These are phyloP conservation scores for Annona squamosa DNA, from an alignment of 164 flowering plant species.

Conservation along the genomic window DNA sequence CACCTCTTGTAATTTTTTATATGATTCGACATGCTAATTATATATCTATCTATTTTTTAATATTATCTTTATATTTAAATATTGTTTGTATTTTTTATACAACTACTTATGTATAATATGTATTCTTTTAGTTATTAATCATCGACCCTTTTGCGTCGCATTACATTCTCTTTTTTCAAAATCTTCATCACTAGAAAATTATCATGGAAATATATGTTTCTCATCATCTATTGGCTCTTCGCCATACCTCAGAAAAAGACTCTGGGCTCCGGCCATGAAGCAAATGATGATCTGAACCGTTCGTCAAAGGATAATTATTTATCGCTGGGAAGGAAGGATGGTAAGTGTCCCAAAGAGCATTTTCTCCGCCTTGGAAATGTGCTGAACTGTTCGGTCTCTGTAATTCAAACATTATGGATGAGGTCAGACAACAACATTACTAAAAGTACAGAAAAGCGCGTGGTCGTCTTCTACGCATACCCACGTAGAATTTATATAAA, in stretches of 20 bases:
- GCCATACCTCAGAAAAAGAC: slow-evolving; percentile 28
- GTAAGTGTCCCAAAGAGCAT: slow-evolving; percentile 22
- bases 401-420: slow-evolving; percentile 9
- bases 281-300: slow-evolving; percentile 26
- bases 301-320: slow-evolving; percentile 29
- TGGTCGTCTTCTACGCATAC: neutral
- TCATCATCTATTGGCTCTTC: neutral
- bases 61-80: too few relatives aligned
- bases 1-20: too few relatives aligned
- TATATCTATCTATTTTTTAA: too few relatives aligned
- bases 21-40: too few relatives aligned
- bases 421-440: neutral
- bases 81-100: too few relatives aligned
- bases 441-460: neutral
- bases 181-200: too few relatives aligned
- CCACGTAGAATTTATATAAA: neutral
- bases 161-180: too few relatives aligned
- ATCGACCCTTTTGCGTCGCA: too few relatives aligned
- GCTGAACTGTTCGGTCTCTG: slow-evolving; percentile 34
- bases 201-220: too few relatives aligned
- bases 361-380: slow-evolving; percentile 33
- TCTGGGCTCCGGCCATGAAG: slow-evolving; percentile 31
- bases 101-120: too few relatives aligned
- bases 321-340: slow-evolving; percentile 13
- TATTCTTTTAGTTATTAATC: too few relatives aligned